Evolutionary conservation across 179 eudicot species (phyloP).

Genomic region (Actinidia chinensis): DNA sequence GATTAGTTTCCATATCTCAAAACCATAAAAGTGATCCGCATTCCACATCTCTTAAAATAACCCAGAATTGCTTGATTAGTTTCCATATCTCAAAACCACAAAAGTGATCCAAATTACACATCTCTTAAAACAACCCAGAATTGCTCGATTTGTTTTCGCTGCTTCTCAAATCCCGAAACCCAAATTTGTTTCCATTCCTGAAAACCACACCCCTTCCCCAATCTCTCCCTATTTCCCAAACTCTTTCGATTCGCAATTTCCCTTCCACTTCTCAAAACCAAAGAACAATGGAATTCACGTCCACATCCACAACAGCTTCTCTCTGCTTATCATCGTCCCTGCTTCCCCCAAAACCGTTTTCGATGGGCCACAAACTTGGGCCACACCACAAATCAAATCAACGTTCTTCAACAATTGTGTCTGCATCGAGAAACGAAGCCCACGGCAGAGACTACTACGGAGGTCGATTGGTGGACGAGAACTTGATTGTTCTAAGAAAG

Average conservation of each 20-base stretch:
- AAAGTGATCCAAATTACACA: too few species aligned
- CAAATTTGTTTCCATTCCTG: neutral
- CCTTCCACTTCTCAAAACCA: neutral
- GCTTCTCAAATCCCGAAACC: neutral
- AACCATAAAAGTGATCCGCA: too few species aligned
- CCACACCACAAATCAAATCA: neutral
- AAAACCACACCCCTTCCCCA: neutral
- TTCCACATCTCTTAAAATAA: too few species aligned
- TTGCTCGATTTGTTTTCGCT: too few species aligned
- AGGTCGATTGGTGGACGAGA: constrained; percentile 35
- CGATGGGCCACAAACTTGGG: neutral
- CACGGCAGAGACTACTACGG: neutral
- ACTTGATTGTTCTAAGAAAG: constrained; percentile 39
- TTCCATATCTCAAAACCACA: too few species aligned
- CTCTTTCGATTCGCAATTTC: too few species aligned
- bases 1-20: too few species aligned
- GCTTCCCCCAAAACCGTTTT: neutral
- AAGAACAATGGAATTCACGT: neutral
- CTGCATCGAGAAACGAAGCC: neutral
- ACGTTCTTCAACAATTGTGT: neutral
- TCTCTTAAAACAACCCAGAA: too few species aligned
- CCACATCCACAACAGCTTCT: neutral
- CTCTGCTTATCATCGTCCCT: neutral
- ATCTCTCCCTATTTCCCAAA: neutral
- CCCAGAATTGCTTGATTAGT: too few species aligned